A percentile compares a stretch with the other conserved stretches of the same genome.
phyloP scores from a whole-genome alignment of 2,329 filamentous ascomycete genomes.

The Aspergillus sp. region DNA sequence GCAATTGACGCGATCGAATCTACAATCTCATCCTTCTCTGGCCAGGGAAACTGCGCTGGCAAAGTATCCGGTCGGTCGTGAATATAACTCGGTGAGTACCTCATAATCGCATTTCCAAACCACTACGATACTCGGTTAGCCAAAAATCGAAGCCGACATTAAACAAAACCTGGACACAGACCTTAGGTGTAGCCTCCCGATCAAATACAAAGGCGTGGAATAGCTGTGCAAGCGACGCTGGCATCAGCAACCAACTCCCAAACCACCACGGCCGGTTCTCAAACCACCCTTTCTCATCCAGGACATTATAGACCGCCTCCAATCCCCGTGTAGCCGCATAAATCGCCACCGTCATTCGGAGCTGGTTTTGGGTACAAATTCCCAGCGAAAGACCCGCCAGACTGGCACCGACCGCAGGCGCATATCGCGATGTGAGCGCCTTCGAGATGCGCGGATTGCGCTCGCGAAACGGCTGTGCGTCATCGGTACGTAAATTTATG shows the following conservation, averaged over 20 bases:
- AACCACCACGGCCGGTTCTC: constrained; percentile 77
- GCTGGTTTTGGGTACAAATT: constrained; percentile 67
- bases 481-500: constrained; percentile 73
- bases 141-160: background rate
- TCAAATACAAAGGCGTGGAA: constrained; percentile 76
- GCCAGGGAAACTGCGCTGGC: constrained; percentile 70
- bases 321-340: constrained; percentile 77
- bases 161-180: constrained; percentile 38
- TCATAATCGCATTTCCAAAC: constrained; percentile 65
- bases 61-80: constrained; percentile 69
- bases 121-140: constrained; percentile 33
- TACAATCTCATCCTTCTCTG: constrained; percentile 70
- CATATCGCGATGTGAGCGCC: constrained; percentile 76
- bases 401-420: constrained; percentile 87
- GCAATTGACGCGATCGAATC: constrained; percentile 82
- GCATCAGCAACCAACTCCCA: constrained; percentile 80
- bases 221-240: constrained; percentile 72
- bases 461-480: constrained; percentile 74
- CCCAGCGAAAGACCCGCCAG: constrained; percentile 81
- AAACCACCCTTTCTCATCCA: constrained; percentile 70
- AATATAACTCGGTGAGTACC: constrained; percentile 75
- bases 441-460: constrained; percentile 76
- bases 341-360: constrained; percentile 78
- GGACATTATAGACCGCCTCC: constrained; percentile 82
- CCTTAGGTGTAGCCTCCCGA: constrained; percentile 68